phyloP scores from a whole-genome alignment of 2,329 filamentous ascomycete genomes.

The Paecilomyces fulvus region DNA sequence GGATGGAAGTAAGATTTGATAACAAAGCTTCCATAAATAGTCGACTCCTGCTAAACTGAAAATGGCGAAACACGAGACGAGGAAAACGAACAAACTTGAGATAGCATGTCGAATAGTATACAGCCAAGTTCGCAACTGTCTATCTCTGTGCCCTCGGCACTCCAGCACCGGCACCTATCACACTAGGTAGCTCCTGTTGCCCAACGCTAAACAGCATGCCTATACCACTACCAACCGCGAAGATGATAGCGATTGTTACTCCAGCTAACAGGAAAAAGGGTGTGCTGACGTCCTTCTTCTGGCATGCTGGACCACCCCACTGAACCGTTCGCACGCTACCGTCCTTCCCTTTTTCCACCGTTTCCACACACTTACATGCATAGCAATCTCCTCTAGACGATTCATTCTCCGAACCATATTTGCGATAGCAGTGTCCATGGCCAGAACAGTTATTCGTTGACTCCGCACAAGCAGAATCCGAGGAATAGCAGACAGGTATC shows the following conservation, averaged over 20 bases:
- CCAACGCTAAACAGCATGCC: slow-evolving; percentile 76
- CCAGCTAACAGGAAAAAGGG: slow-evolving; percentile 81
- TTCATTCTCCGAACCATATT: slow-evolving; percentile 43
- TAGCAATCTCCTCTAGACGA: slow-evolving; percentile 55
- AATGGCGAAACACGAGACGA: not conserved
- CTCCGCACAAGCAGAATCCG: slow-evolving; percentile 57
- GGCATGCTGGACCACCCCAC: slow-evolving; percentile 80
- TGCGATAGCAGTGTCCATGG: slow-evolving; percentile 68
- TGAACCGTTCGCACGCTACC: slow-evolving; percentile 54
- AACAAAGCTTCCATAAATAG: not conserved
- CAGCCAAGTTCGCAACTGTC: slow-evolving; percentile 3
- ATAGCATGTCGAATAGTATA: not conserved
- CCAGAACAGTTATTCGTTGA: slow-evolving; percentile 72
- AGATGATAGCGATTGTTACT: slow-evolving; percentile 62
- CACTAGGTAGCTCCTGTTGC: slow-evolving; percentile 78
- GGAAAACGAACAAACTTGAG: not conserved
- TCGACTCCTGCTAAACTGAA: not conserved
- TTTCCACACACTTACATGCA: slow-evolving; percentile 64
- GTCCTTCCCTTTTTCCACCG: slow-evolving; percentile 39
- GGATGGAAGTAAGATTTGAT: not conserved
- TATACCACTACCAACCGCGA: slow-evolving; percentile 61
- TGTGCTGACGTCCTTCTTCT: slow-evolving; percentile 83
- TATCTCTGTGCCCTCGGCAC: slow-evolving; percentile 48
- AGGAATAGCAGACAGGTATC: slow-evolving; percentile 67
- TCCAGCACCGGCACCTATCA: slow-evolving; percentile 91